These are phyloP conservation scores for Gnomoniopsis smithogilvyi DNA, from an alignment of 2,329 filamentous ascomycete genomes.

Conservation along the genomic window DNA sequence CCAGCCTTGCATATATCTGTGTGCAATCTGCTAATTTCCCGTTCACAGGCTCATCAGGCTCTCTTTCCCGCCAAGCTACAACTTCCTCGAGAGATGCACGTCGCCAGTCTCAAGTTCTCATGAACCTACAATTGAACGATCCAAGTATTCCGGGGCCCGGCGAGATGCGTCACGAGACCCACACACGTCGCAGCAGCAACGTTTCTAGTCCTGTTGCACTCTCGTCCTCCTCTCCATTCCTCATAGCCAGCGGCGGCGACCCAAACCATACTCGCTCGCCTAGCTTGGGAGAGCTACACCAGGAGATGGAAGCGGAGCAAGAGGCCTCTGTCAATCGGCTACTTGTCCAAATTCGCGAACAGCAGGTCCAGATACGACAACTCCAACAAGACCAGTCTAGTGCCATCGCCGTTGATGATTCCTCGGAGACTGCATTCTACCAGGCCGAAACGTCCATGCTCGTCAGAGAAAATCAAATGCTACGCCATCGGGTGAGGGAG, in stretches of 20 bases:
- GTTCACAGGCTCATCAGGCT: constrained; percentile 15
- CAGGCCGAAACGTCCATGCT: constrained; percentile 79
- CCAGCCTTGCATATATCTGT: constrained; percentile 18
- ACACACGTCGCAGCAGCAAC: constrained; percentile 30
- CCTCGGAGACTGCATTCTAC: constrained; percentile 69
- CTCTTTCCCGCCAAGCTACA: constrained; percentile 14
- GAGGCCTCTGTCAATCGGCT: constrained; percentile 78
- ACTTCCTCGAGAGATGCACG: constrained; percentile 38
- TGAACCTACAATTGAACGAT: constrained; percentile 73
- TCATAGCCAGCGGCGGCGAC: constrained; percentile 38
- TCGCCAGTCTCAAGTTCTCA: constrained; percentile 65
- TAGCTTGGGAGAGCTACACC: constrained; percentile 73
- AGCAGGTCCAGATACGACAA: constrained; percentile 67
- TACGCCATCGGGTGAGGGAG: constrained; percentile 70
- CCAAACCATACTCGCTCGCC: constrained; percentile 65
- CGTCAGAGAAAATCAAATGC: constrained; percentile 78
- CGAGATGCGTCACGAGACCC: constrained; percentile 58
- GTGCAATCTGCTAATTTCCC: not conserved
- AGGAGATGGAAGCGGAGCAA: constrained; percentile 76
- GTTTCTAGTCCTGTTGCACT: constrained; percentile 22
- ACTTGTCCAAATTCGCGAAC: constrained; percentile 71
- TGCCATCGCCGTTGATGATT: constrained; percentile 34
- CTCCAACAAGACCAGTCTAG: constrained; percentile 47
- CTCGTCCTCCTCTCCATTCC: constrained; percentile 32
- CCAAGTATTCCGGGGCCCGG: constrained; percentile 64